These are phyloP conservation scores for Alternaria brassicae DNA, from an alignment of 2,329 filamentous ascomycete species.

Conservation along the genomic window DNA sequence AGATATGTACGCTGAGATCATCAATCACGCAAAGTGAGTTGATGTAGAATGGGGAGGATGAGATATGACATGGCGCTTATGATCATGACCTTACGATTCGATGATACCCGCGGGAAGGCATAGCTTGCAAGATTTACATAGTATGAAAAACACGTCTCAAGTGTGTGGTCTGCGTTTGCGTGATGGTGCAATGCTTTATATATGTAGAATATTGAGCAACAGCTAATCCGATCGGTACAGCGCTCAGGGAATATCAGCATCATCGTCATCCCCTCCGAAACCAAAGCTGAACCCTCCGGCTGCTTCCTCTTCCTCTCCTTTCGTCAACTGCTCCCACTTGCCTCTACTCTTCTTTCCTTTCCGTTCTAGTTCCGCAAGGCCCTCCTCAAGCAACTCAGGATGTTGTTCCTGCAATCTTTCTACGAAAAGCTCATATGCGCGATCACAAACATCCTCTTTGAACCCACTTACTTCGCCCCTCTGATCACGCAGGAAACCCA, in stretches of 20 bases:
- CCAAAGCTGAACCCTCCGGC: constrained; percentile 66
- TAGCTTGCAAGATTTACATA: neutral
- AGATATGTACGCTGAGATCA: constrained; percentile 88
- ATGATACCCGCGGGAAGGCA: constrained; percentile 11
- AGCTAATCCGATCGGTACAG: neutral
- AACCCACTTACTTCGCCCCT: constrained; percentile 89
- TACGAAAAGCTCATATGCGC: constrained; percentile 74
- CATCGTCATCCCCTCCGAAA: constrained; percentile 63
- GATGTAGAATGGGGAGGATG: neutral
- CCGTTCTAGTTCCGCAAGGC: constrained; percentile 69
- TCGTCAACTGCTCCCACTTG: constrained; percentile 84
- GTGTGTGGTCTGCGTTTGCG: no score
- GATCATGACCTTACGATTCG: constrained; percentile 15
- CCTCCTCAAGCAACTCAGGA: constrained; percentile 70
- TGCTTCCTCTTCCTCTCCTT: constrained; percentile 55
- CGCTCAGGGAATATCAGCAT: constrained; percentile 46
- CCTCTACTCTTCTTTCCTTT: constrained; percentile 70
- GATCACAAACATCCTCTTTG: constrained; percentile 71
- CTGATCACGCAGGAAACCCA: constrained; percentile 83
- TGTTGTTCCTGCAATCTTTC: constrained; percentile 68
- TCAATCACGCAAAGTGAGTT: constrained; percentile 77
- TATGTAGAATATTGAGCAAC: neutral
- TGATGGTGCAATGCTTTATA: neutral
- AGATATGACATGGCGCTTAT: constrained; percentile 5
- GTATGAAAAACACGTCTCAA: neutral